phyloP scores from a whole-genome alignment of 2,329 filamentous ascomycete genomes.

The Xylariaceae sp. region DNA sequence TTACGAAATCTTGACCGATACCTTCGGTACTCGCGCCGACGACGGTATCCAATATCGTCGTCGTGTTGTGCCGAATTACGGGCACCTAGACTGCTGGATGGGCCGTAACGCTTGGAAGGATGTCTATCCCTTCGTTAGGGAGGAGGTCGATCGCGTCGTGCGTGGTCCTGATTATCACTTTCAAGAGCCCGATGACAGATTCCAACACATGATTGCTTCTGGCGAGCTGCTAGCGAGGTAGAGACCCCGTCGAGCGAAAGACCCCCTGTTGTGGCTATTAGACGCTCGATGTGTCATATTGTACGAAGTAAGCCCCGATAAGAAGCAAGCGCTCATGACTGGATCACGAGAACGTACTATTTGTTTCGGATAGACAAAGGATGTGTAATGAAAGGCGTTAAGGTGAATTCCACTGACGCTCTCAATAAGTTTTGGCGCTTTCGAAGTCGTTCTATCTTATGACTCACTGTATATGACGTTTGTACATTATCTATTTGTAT shows the following conservation, averaged over 20 bases:
- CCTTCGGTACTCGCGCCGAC: constrained; percentile 39
- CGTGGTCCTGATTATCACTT: constrained; percentile 41
- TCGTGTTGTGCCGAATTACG: constrained; percentile 53
- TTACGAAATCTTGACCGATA: constrained; percentile 49
- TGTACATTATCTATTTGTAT: too few relatives aligned
- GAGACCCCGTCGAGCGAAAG: neutral
- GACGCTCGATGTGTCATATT: too few relatives aligned
- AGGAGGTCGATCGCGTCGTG: constrained; percentile 52
- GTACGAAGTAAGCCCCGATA: too few relatives aligned
- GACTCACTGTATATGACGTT: too few relatives aligned
- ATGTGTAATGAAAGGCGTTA: too few relatives aligned
- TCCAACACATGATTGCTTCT: constrained; percentile 37
- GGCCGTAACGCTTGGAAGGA: constrained; percentile 55
- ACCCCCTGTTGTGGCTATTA: too few relatives aligned
- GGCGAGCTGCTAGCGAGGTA: constrained; percentile 34
- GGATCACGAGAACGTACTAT: too few relatives aligned
- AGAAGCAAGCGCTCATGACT: too few relatives aligned
- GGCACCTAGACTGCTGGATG: constrained; percentile 62
- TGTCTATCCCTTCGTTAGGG: constrained; percentile 53
- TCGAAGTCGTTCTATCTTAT: too few relatives aligned
- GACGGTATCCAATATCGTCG: constrained; percentile 45
- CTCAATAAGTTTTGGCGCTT: too few relatives aligned
- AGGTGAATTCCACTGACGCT: too few relatives aligned
- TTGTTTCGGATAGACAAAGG: too few relatives aligned
- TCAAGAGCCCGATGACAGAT: constrained; percentile 40